phyloP scores from a whole-genome alignment of 1,284 basidiomycete genomes.

The Rhodofomes roseus region DNA sequence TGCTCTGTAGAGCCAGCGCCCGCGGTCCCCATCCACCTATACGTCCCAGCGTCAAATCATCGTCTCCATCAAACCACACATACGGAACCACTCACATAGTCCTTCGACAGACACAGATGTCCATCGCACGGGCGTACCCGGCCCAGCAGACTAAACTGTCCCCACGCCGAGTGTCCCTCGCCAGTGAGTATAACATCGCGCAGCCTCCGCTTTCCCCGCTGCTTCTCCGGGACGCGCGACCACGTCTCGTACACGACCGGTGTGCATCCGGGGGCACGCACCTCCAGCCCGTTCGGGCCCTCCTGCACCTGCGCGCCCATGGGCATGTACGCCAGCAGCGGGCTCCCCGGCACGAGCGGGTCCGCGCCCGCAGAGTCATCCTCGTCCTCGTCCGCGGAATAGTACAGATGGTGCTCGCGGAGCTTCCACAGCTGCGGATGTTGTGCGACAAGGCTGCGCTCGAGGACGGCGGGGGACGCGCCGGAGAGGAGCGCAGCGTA shows the following conservation, averaged over 20 bases:
- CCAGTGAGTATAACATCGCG: slow-evolving; percentile 65
- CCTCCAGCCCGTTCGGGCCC: slow-evolving; percentile 36
- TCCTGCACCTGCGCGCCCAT: slow-evolving; percentile 41
- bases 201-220: slow-evolving; percentile 28
- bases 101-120: slow-evolving; percentile 65
- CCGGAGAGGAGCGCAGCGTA: slow-evolving; percentile 65
- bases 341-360: slow-evolving; percentile 31
- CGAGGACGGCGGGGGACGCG: slow-evolving; percentile 51
- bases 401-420: slow-evolving; percentile 61
- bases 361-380: slow-evolving; percentile 14
- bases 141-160: slow-evolving; percentile 68
- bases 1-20: slow-evolving; percentile 74
- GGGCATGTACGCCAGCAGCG: slow-evolving; percentile 52
- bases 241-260: slow-evolving; percentile 39
- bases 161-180: slow-evolving; percentile 83
- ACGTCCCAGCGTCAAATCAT: neutral
- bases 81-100: slow-evolving; percentile 61
- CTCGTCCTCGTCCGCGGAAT: slow-evolving; percentile 18
- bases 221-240: slow-evolving; percentile 10
- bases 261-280: slow-evolving; percentile 37
- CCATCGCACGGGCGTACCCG: slow-evolving; percentile 69
- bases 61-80: neutral
- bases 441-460: slow-evolving; percentile 55
- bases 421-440: slow-evolving; percentile 79
- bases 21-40: slow-evolving; percentile 63